Evolutionary conservation across 148 eudicot genomes (phyloP), one percentile per base, ranked within the genome.

Genomic region (Spergularia bocconei): DNA sequence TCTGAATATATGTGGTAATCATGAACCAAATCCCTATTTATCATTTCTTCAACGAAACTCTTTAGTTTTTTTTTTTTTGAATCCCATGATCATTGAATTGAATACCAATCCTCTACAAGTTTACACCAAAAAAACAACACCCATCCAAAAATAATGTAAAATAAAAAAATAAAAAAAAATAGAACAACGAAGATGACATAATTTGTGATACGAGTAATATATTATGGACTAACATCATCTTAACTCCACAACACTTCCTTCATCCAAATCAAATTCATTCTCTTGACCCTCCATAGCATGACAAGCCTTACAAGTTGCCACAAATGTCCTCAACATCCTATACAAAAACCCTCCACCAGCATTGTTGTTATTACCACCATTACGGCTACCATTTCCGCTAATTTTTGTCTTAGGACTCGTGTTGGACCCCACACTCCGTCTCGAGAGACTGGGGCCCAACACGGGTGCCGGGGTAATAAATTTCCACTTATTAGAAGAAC

Each of bases 281-380:
- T 75, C 76, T 33, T 75, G 75, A 69, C 67, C 71, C 48, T 86
- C 83, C 74, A 91, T 88, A 11, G 97, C 97, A 71, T 91, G 93
- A 25, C 97, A 89, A 61, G 88, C 89, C 70, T 81, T 88, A 76
- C 97, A 91, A 1, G 86, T 81, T 7, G 85, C 81, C 57, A 89
- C 84, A 71, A 88, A 80, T 41, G 86, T 78, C 79, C 83, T 79
- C 73, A 91, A 84, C 23, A 88, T 21, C 71, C 87, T 84, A 58
- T 81, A 36, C 66, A 82, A 79, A 67, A 84, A 73, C 75, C 96
- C 85, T 11, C 52, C 53, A 19, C 48, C 11, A 13, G 12, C 66
- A 25, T 59, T 55, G 44, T 25, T 62, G 15, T 13, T 72, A 17
- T 57, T 47, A 53, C 33, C 57, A 39, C 62, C 41, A 38, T 62